Conservation (phyloP, 176 grass and related monocot genomes). For the Musa schizocarpa region DNA sequence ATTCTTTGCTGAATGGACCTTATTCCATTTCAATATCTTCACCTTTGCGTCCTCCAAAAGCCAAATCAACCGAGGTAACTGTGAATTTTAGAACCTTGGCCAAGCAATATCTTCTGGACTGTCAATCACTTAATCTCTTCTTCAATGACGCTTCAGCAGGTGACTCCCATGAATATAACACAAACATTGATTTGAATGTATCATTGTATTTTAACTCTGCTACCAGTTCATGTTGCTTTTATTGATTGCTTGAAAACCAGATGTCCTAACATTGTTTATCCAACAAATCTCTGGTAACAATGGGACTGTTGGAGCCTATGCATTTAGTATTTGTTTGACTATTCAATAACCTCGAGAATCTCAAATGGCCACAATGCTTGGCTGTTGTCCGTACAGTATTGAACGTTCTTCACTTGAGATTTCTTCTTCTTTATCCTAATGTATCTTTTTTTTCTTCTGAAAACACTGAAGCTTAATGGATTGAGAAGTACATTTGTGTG, state of each 20-base stretch:
- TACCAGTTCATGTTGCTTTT: not conserved
- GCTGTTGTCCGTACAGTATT: no score
- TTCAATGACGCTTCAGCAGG: conserved; percentile 64
- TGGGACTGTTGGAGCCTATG: not conserved
- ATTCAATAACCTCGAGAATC: no score
- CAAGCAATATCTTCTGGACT: conserved; percentile 85
- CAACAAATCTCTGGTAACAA: not conserved
- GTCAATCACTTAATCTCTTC: conserved; percentile 77
- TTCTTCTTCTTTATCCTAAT: no score
- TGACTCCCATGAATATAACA: not conserved
- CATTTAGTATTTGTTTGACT: no score
- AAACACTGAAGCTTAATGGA: no score
- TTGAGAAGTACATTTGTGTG: no score
- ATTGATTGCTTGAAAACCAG: not conserved
- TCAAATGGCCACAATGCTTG: no score
- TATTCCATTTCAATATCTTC: conserved; percentile 55
- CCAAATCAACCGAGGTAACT: conserved; percentile 53
- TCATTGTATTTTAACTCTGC: not conserved
- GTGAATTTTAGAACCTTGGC: conserved; percentile 71
- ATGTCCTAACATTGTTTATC: not conserved
- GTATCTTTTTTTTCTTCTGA: no score
- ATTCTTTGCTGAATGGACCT: conserved; percentile 70
- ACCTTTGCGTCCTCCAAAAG: conserved; percentile 57
- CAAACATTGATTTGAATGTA: not conserved
- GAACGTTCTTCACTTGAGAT: no score